These are phyloP conservation scores for Flueggea neowawraea DNA, from an alignment of 441 rosid genomes.

Conservation along the genomic window DNA sequence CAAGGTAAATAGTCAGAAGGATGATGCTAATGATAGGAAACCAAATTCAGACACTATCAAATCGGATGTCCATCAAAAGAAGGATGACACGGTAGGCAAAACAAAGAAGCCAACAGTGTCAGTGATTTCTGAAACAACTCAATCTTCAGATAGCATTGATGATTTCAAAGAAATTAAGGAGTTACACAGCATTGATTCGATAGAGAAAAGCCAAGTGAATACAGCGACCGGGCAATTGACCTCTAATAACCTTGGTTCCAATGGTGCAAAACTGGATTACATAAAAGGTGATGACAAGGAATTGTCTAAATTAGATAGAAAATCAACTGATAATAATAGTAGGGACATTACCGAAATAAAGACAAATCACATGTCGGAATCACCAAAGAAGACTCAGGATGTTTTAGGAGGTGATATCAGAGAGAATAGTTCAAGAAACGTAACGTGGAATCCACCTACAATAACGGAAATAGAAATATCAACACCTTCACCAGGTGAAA, in stretches of 20 bases:
- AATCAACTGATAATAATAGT: constrained; percentile 11
- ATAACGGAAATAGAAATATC: constrained; percentile 58
- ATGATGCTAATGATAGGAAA: constrained; percentile 43
- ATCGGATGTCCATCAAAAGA: constrained; percentile 33
- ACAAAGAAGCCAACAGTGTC: constrained; percentile 22
- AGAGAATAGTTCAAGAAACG: constrained; percentile 17
- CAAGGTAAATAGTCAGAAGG: constrained; percentile 45
- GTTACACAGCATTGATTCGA: constrained; percentile 30
- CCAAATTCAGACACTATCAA: constrained; percentile 23
- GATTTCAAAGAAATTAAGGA: constrained; percentile 66
- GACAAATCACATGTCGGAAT: constrained; percentile 22
- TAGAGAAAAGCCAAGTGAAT: constrained; percentile 31
- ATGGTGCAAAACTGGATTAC: constrained; percentile 9
- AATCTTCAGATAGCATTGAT: constrained; percentile 21
- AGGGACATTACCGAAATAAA: constrained; percentile 25
- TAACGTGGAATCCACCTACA: constrained; percentile 26
- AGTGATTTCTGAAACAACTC: constrained; percentile 23
- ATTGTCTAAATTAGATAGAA: constrained; percentile 22
- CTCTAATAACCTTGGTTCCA: constrained; percentile 22
- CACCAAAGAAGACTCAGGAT: constrained; percentile 29
- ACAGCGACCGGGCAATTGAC: constrained; percentile 13
- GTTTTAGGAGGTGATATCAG: constrained; percentile 27
- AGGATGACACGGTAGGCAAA: constrained; percentile 26
- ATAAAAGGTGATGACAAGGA: constrained; percentile 19
- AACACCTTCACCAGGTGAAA: constrained; percentile 54